Evolutionary conservation across 169 alveolate species (phyloP), one percentile per base, ranked within the genome.

Genomic region (Cryptosporidium sp.): DNA sequence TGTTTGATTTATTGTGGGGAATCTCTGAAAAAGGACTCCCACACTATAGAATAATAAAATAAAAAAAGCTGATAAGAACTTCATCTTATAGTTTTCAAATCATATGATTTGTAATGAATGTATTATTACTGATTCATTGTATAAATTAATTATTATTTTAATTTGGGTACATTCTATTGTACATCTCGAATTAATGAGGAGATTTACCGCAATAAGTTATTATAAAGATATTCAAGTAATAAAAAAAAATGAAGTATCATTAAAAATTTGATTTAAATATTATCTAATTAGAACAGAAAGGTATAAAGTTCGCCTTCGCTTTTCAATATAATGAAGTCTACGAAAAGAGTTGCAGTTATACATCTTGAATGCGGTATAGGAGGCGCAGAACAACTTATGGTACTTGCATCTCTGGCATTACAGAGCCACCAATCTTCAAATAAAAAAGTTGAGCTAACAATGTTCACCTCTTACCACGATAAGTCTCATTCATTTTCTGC

Each of bases 291-390:
- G 29, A 55, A 26, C n/a, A 55, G 35, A 55, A 16, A 5, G 16
- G 18, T n/a, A 26, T 23, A 6, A 55, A 26, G 67, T 9, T 55
- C 14, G 10, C 7, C 35, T 55, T 55, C 7, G 10, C 18, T 55
- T 55, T 55, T 23, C 0, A 26, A 55, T 55, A 55, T 5, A 55
- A 55, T 55, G 67, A 55, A 26, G 35, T 21, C 61, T 85, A 48
- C 51, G 35, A 74, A 48, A 37, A 85, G 92, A 71, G 93, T 95
- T 33, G 99, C 98, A 7, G 95, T 97, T 67, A 86, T 96, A 43
- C 99, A 97, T 85, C 97, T 97, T 12, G 99, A 97, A 86, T 92
- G 96, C 68, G 99, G 98, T 41, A 95, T 96, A 26, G 98, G 99
- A 50, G 98, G 99, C 7, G 98, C 98, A 14, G 99, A 97, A 86